A percentile compares a stretch with the other conserved stretches of the same genome.
These are phyloP conservation scores for Lichtheimia ramosa DNA, from an alignment of 371 early-diverging fungal genomes.

Conservation along the genomic window DNA sequence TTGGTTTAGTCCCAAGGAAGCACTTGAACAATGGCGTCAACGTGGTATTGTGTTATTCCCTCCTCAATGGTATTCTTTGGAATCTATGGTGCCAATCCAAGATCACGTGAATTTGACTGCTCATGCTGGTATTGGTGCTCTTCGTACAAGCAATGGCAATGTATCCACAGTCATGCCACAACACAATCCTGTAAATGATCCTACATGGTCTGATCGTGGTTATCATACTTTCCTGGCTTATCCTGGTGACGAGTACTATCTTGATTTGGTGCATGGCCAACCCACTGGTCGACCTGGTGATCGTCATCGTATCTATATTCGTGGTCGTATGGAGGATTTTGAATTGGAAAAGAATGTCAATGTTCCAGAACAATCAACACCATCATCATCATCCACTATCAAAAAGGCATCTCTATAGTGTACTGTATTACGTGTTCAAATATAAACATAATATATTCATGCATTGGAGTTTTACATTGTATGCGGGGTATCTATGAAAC, in stretches of 20 bases:
- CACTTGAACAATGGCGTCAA: conserved; percentile 20
- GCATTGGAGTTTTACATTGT: too few species aligned
- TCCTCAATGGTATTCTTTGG: conserved; percentile 69
- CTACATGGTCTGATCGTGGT: conserved; percentile 15
- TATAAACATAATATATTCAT: too few species aligned
- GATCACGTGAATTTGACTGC: conserved; percentile 26
- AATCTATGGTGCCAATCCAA: conserved; percentile 31
- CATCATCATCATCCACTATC: neutral
- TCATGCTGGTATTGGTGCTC: conserved; percentile 32
- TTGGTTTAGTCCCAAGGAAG: conserved; percentile 73
- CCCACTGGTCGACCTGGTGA: conserved; percentile 19
- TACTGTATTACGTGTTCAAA: neutral
- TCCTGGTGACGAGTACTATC: conserved; percentile 40
- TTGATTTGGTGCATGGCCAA: conserved; percentile 11
- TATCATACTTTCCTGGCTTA: conserved; percentile 31
- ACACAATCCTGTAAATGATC: conserved; percentile 21
- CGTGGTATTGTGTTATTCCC: conserved; percentile 49
- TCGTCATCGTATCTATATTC: conserved; percentile 39
- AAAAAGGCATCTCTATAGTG: neutral
- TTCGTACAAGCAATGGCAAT: conserved; percentile 28
- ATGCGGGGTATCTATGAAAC: too few species aligned
- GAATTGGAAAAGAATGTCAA: conserved; percentile 28
- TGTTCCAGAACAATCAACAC: conserved; percentile 12
- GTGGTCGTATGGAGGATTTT: conserved; percentile 29
- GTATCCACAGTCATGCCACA: conserved; percentile 54